Percentiles rank a stretch among this genome's conserved stretches.
Conservation (phyloP, 192 early-diverging fungal species). For the Backusella tarrabulga region DNA sequence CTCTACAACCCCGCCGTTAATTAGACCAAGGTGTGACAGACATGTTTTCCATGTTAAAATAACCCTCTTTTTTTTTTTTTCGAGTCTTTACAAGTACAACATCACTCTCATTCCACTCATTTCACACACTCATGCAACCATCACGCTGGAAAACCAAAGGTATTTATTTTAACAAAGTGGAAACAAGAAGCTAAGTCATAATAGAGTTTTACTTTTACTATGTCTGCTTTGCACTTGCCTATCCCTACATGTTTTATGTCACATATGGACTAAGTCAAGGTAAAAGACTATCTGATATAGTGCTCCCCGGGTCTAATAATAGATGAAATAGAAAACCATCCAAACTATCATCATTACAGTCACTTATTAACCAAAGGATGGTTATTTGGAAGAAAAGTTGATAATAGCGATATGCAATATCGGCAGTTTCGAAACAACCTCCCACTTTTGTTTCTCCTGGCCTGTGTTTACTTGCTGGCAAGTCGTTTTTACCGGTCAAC, state of each 20-base stretch:
- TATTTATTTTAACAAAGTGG: not conserved
- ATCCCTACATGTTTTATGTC: constrained; percentile 65
- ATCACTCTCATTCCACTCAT: not conserved
- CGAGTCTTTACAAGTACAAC: not conserved
- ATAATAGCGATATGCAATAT: constrained; percentile 72
- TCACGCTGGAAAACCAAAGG: constrained; percentile 10
- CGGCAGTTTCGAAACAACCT: constrained; percentile 64
- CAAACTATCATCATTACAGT: constrained; percentile 42
- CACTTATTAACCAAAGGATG: constrained; percentile 39
- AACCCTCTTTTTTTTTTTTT: not conserved
- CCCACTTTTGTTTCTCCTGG: constrained; percentile 42
- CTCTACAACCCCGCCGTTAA: not conserved
- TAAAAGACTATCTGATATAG: constrained; percentile 11
- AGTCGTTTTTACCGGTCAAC: constrained; percentile 42
- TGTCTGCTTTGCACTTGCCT: constrained; percentile 45
- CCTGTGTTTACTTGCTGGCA: constrained; percentile 49
- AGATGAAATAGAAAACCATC: constrained; percentile 29
- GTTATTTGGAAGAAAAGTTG: constrained; percentile 63
- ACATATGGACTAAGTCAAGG: constrained; percentile 53
- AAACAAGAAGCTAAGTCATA: not conserved
- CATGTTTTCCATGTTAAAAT: not conserved
- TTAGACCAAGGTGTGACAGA: not conserved
- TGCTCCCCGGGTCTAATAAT: not conserved
- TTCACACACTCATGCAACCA: constrained; percentile 6
- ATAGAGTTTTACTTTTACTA: constrained; percentile 76